Evolutionary conservation across 2,329 filamentous ascomycete species (phyloP).

Genomic region (Colletotrichum spaethianum): DNA sequence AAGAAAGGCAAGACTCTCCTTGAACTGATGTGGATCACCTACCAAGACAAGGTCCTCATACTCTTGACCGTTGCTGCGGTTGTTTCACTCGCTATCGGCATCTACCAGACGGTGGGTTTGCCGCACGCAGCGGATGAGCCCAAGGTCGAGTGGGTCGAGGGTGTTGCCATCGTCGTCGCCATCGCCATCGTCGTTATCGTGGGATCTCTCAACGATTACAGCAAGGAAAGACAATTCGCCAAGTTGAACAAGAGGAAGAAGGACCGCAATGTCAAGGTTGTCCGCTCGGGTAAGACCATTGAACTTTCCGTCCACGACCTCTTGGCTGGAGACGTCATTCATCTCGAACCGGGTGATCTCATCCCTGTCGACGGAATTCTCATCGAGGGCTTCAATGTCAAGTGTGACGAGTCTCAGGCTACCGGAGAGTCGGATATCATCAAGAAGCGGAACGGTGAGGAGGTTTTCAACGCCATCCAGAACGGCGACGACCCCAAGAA

Average conservation of each 20-base stretch:
- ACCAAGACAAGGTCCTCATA: slow-evolving; percentile 86
- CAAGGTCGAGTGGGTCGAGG: slow-evolving; percentile 75
- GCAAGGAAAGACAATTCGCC: slow-evolving; percentile 85
- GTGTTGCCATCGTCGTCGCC: slow-evolving; percentile 85
- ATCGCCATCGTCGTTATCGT: slow-evolving; percentile 84
- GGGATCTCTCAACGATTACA: slow-evolving; percentile 83
- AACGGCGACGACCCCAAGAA: slow-evolving; percentile 77
- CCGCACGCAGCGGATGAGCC: slow-evolving; percentile 62
- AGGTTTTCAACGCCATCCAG: slow-evolving; percentile 79
- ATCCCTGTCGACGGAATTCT: slow-evolving; percentile 82
- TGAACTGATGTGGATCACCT: slow-evolving; percentile 85
- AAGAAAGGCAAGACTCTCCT: slow-evolving; percentile 82
- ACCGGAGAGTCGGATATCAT: slow-evolving; percentile 86
- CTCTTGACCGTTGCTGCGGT: slow-evolving; percentile 79
- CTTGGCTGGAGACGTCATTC: slow-evolving; percentile 78
- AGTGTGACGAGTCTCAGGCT: slow-evolving; percentile 83
- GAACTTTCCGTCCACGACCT: slow-evolving; percentile 80
- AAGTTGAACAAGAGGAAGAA: slow-evolving; percentile 86
- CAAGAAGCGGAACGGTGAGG: slow-evolving; percentile 76
- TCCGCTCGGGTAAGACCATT: slow-evolving; percentile 78
- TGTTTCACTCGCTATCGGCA: slow-evolving; percentile 80
- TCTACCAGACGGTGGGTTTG: slow-evolving; percentile 81
- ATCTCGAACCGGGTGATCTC: slow-evolving; percentile 82
- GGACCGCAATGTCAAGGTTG: slow-evolving; percentile 79
- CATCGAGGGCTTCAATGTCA: slow-evolving; percentile 80